These are phyloP conservation scores for Excoecaria agallocha DNA, from an alignment of 345 rosid species.

Conservation along the genomic window DNA sequence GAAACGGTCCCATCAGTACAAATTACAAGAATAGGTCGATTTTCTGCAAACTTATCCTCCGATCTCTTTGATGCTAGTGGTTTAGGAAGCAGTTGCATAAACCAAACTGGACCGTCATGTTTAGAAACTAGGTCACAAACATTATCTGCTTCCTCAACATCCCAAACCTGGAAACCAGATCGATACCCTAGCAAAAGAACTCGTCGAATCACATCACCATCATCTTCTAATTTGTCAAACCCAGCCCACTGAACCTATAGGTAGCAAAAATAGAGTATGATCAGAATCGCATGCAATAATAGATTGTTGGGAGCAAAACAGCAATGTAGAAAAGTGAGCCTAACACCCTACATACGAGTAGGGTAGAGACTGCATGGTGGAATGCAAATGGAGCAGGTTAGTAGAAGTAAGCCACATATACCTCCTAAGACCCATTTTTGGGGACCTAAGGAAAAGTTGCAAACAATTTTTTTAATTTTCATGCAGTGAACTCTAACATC, in stretches of 20 bases:
- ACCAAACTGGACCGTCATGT: conserved; percentile 74
- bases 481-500: too few species aligned
- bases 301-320: too few species aligned
- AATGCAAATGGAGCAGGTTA: too few species aligned
- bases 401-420: too few species aligned
- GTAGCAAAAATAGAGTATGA: conserved; percentile 11
- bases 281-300: too few species aligned
- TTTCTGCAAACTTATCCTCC: conserved; percentile 50
- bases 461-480: too few species aligned
- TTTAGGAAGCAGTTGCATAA: conserved; percentile 78
- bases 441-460: too few species aligned
- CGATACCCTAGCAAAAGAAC: conserved; percentile 75
- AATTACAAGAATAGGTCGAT: conserved; percentile 72
- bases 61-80: conserved; percentile 39
- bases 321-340: too few species aligned
- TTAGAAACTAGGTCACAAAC: conserved; percentile 71
- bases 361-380: too few species aligned
- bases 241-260: conserved; percentile 89
- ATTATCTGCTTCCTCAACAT: conserved; percentile 83
- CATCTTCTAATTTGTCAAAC: conserved; percentile 80
- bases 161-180: conserved; percentile 97
- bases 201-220: conserved; percentile 43
- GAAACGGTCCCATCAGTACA: conserved; percentile 55
- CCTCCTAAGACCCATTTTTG: too few species aligned
- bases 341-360: too few species aligned